Conservation (phyloP, 73 alveolate species). For the Paramecium bursaria region DNA sequence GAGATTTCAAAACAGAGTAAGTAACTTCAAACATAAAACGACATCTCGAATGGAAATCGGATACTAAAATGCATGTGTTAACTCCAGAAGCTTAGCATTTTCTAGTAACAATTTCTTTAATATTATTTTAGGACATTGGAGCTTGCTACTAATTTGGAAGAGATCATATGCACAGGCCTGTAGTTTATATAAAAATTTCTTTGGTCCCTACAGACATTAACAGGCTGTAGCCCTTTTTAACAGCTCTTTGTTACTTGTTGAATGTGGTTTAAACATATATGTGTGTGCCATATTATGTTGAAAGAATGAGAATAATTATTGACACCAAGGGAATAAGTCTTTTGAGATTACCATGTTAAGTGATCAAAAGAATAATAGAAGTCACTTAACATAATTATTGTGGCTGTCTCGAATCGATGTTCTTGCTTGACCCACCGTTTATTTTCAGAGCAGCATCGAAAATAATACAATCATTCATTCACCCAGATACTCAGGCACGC, state of each 20-base stretch:
- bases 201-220: conserved; percentile 22
- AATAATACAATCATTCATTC: too few relatives aligned
- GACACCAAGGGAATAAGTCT: conserved; percentile 25
- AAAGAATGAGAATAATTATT: conserved; percentile 47
- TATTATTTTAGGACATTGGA: conserved; percentile 23
- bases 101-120: not conserved
- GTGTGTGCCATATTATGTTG: conserved; percentile 50
- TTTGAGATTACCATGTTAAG: conserved; percentile 41
- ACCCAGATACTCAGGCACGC: too few relatives aligned
- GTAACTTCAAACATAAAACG: not conserved
- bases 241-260: conserved; percentile 20
- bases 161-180: conserved; percentile 25
- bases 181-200: conserved; percentile 48
- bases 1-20: not conserved
- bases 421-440: conserved; percentile 38
- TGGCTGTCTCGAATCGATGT: not conserved
- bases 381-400: conserved; percentile 16
- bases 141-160: conserved; percentile 25
- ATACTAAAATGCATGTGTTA: not conserved
- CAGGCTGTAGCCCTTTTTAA: conserved; percentile 8
- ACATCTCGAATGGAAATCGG: conserved; percentile 25
- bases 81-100: conserved; percentile 18
- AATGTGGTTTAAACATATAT: conserved; percentile 13
- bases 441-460: conserved; percentile 52
- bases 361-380: conserved; percentile 31